These are phyloP conservation scores for Drosera capensis DNA, from an alignment of 148 eudicot genomes.

Conservation along the genomic window DNA sequence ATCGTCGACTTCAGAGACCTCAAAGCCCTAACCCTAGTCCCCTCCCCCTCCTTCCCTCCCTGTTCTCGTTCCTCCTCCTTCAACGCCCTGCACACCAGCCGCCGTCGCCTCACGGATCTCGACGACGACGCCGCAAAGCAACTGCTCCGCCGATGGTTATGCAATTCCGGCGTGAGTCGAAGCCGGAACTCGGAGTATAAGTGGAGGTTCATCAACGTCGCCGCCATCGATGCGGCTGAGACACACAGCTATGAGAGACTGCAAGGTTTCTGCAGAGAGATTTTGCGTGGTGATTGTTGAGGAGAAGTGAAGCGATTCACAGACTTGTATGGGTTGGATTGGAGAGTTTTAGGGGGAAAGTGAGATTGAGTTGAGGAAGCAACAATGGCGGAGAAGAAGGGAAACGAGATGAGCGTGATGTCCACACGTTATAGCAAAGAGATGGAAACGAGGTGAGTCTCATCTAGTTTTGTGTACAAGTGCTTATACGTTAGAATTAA, in stretches of 20 bases:
- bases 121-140: conserved; percentile 7
- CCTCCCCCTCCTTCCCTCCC: conserved; percentile 7
- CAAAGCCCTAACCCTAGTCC: conserved; percentile 6
- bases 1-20: conserved; percentile 29
- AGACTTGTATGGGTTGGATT: background rate
- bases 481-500: too few species aligned
- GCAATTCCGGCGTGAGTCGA: conserved; percentile 23
- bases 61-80: conserved; percentile 31
- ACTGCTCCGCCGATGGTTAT: conserved; percentile 9
- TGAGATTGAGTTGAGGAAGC: conserved; percentile 2
- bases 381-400: background rate
- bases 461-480: too few species aligned
- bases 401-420: conserved; percentile 49
- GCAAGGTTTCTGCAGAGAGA: conserved; percentile 9
- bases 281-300: conserved; percentile 1
- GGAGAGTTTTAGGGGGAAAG: background rate
- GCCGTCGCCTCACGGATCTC: conserved; percentile 14
- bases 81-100: conserved; percentile 39
- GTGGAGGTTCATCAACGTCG: conserved; percentile 3
- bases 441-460: too few species aligned
- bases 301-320: too few species aligned
- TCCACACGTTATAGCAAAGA: conserved; percentile 83
- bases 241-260: conserved; percentile 11
- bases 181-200: conserved; percentile 12
- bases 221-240: conserved; percentile 8